phyloP scores from a whole-genome alignment of 2,329 filamentous ascomycete species.

The Zymoseptoria tritici region DNA sequence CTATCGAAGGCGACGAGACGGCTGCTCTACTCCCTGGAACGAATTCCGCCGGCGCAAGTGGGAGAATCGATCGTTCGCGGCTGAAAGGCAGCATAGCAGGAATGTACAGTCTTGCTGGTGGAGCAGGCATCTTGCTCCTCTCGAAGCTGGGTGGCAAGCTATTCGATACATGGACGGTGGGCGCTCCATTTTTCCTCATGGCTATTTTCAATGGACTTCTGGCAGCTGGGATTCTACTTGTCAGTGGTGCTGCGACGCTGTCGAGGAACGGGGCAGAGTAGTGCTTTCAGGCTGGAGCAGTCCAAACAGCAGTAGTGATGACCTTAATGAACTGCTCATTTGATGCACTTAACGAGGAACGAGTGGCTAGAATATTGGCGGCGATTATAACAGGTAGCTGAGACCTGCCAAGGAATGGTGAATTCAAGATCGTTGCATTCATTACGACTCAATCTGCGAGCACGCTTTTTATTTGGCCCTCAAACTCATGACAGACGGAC shows the following conservation, averaged over 20 bases:
- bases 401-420: no score
- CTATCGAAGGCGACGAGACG: constrained; percentile 15
- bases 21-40: constrained; percentile 20
- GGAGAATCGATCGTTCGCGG: constrained; percentile 31
- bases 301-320: not conserved
- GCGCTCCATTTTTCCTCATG: constrained; percentile 92
- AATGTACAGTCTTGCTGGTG: constrained; percentile 85
- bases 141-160: constrained; percentile 84
- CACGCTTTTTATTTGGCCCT: not conserved
- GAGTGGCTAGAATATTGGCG: no score
- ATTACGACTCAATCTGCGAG: not conserved
- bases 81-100: constrained; percentile 93
- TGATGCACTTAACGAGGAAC: no score
- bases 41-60: not conserved
- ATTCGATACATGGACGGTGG: constrained; percentile 67
- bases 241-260: constrained; percentile 17
- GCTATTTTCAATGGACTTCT: constrained; percentile 74
- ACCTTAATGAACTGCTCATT: no score
- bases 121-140: constrained; percentile 78
- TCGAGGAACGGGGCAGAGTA: not conserved
- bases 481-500: not conserved
- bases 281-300: not conserved
- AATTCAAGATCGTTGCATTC: not conserved
- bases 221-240: constrained; percentile 39
- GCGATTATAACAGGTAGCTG: no score